Evolutionary conservation across 345 rosid species (phyloP).

Genomic region (Adansonia digitata): DNA sequence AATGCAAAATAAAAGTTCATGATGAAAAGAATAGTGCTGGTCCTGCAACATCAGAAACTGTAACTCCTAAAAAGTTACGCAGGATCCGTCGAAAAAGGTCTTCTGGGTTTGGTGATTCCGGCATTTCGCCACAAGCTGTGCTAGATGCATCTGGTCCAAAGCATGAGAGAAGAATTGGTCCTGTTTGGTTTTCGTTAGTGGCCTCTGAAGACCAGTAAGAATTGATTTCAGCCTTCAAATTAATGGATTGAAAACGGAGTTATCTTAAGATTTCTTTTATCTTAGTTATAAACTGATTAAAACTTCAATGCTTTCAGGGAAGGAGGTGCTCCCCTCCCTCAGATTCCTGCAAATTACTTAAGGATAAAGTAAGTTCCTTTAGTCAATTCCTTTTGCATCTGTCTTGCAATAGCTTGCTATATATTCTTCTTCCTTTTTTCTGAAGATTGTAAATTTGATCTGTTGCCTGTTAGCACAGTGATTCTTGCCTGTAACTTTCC

Average conservation of each 20-base stretch:
- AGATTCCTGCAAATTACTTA: slow-evolving; percentile 67
- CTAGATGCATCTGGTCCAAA: slow-evolving; percentile 43
- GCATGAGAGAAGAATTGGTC: slow-evolving; percentile 54
- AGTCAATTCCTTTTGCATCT: not conserved
- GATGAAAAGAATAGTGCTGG: slow-evolving; percentile 42
- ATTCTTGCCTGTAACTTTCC: not conserved
- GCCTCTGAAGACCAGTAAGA: slow-evolving; percentile 88
- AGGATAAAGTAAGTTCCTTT: slow-evolving; percentile 66
- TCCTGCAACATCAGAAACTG: slow-evolving; percentile 48
- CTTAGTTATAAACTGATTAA: slow-evolving; percentile 18
- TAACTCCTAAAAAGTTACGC: slow-evolving; percentile 50
- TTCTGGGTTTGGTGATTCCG: slow-evolving; percentile 41
- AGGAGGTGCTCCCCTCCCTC: slow-evolving; percentile 70
- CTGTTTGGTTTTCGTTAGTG: slow-evolving; percentile 89
- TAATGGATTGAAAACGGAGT: not conserved
- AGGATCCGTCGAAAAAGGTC: slow-evolving; percentile 57
- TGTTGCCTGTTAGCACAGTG: not conserved
- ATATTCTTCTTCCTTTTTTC: not conserved
- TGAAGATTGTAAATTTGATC: not conserved
- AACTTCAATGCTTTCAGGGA: slow-evolving; percentile 53
- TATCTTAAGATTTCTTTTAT: slow-evolving; percentile 9
- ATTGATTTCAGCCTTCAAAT: slow-evolving; percentile 22
- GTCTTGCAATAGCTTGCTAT: not conserved
- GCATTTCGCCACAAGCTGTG: slow-evolving; percentile 50
- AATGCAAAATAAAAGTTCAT: slow-evolving; percentile 39